Percentiles rank a stretch among this genome's conserved stretches.
Evolutionary conservation across 352 stramenopile genomes (phyloP).

Genomic region (Phytophthora cryptogea): DNA sequence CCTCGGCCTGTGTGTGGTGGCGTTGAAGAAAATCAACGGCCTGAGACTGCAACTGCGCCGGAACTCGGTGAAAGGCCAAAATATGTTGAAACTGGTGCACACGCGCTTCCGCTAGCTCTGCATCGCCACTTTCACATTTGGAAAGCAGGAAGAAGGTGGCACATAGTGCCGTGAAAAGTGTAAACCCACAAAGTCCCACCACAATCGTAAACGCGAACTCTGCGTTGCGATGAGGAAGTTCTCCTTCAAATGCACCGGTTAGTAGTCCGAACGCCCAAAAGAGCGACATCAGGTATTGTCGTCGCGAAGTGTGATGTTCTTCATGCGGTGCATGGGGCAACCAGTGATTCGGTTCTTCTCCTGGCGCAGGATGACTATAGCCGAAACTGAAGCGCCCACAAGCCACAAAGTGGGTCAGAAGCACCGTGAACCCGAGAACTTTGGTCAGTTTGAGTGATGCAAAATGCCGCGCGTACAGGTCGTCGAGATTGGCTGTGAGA

Average conservation of each 20-base stretch:
- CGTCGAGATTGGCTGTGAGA: slow-evolving; percentile 63
- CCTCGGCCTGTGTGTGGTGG: slow-evolving; percentile 65
- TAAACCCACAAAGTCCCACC: slow-evolving; percentile 61
- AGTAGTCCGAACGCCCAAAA: slow-evolving; percentile 75
- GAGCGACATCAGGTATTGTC: slow-evolving; percentile 58
- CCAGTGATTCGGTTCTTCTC: slow-evolving; percentile 49
- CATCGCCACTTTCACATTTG: slow-evolving; percentile 65
- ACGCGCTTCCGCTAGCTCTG: slow-evolving; percentile 58
- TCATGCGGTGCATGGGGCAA: slow-evolving; percentile 35
- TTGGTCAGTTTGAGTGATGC: slow-evolving; percentile 61
- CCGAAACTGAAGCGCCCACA: slow-evolving; percentile 59
- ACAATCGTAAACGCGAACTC: slow-evolving; percentile 72
- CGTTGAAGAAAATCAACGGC: slow-evolving; percentile 71
- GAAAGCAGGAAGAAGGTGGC: slow-evolving; percentile 79
- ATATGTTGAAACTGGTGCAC: slow-evolving; percentile 76
- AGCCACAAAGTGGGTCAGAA: slow-evolving; percentile 59
- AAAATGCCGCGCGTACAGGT: slow-evolving; percentile 70
- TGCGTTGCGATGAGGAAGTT: slow-evolving; percentile 48
- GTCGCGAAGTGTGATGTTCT: slow-evolving; percentile 13
- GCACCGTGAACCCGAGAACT: slow-evolving; percentile 50
- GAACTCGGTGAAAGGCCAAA: slow-evolving; percentile 66
- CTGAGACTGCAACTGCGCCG: slow-evolving; percentile 48
- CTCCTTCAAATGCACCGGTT: slow-evolving; percentile 60
- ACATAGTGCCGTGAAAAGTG: slow-evolving; percentile 70
- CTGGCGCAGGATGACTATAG: slow-evolving; percentile 30